Percentiles rank a stretch among this genome's conserved stretches.
Conservation (phyloP, 1,139 yeast genomes). For the Trichomonascaceae sp. region DNA sequence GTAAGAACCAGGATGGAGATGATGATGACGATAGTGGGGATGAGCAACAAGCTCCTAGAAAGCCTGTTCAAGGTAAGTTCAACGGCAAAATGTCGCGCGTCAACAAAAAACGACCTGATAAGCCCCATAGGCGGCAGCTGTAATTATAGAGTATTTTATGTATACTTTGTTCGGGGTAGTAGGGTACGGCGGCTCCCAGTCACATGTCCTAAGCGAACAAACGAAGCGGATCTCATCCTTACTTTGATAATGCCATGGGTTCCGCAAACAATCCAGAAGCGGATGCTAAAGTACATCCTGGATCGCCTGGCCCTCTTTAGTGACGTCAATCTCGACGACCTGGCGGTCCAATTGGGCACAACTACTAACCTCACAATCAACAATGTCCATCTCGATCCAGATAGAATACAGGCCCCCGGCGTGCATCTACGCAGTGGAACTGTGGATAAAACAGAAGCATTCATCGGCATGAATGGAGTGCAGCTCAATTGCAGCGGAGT, state of each 20-base stretch:
- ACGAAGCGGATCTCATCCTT: too few species aligned
- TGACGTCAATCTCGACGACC: constrained; percentile 64
- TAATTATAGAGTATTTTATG: too few species aligned
- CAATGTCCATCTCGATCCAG: constrained; percentile 61
- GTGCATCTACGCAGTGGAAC: constrained; percentile 50
- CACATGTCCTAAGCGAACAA: too few species aligned
- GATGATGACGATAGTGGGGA: constrained; percentile 13
- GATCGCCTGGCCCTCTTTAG: constrained; percentile 78
- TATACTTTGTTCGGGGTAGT: too few species aligned
- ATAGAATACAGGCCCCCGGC: constrained; percentile 54
- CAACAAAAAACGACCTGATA: too few species aligned
- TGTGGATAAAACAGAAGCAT: constrained; percentile 38
- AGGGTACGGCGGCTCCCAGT: too few species aligned
- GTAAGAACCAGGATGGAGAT: constrained; percentile 42
- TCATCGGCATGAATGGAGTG: constrained; percentile 45
- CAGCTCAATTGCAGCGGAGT: constrained; percentile 45
- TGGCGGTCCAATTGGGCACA: constrained; percentile 64
- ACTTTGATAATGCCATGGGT: too few species aligned
- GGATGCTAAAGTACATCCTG: constrained; percentile 64
- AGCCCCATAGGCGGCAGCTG: too few species aligned
- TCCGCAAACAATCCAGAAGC: constrained; percentile 71
- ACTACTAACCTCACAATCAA: constrained; percentile 39
- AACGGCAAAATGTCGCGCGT: too few species aligned
- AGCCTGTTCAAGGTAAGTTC: too few species aligned
- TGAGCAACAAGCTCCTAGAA: too few species aligned